phyloP scores from a whole-genome alignment of 768 basidiomycete species.

The Chalciporus piperatus region DNA sequence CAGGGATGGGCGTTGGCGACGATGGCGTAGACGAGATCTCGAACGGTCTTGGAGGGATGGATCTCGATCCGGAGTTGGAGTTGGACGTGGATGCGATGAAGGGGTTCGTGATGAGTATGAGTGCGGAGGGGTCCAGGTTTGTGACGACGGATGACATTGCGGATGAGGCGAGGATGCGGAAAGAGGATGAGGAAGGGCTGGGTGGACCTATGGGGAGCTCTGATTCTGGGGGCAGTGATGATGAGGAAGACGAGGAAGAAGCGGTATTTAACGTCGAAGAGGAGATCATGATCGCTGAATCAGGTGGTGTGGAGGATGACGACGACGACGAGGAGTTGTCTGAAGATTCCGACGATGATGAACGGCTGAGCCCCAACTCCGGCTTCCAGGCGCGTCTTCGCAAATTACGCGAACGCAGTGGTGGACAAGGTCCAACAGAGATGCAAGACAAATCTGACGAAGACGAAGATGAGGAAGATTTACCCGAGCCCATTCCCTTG shows the following conservation, averaged over 20 bases:
- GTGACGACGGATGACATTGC: conserved; percentile 68
- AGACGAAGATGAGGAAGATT: conserved; percentile 33
- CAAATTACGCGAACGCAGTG: conserved; percentile 28
- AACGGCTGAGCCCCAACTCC: conserved; percentile 26
- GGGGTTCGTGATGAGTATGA: conserved; percentile 51
- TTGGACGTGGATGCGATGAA: conserved; percentile 48
- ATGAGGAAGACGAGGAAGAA: conserved; percentile 39
- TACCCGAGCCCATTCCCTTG: conserved; percentile 16
- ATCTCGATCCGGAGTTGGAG: conserved; percentile 57
- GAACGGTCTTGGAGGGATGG: conserved; percentile 50
- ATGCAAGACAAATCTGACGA: conserved; percentile 11
- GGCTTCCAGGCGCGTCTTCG: conserved; percentile 37
- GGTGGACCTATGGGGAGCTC: conserved; percentile 24
- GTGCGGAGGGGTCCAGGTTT: conserved; percentile 43
- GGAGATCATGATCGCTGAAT: conserved; percentile 38
- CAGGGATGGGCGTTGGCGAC: conserved; percentile 1
- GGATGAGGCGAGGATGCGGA: conserved; percentile 47
- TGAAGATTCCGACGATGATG: conserved; percentile 31
- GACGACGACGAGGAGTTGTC: conserved; percentile 24
- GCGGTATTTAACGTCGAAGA: conserved; percentile 46
- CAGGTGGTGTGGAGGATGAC: conserved; percentile 15
- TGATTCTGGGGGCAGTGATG: conserved; percentile 29
- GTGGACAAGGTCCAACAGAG: conserved; percentile 11
- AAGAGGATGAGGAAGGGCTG: conserved; percentile 46
- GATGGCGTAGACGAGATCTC: conserved; percentile 32